phyloP scores from a whole-genome alignment of 2,329 filamentous ascomycete genomes.

The Ophiostoma angusticollis region DNA sequence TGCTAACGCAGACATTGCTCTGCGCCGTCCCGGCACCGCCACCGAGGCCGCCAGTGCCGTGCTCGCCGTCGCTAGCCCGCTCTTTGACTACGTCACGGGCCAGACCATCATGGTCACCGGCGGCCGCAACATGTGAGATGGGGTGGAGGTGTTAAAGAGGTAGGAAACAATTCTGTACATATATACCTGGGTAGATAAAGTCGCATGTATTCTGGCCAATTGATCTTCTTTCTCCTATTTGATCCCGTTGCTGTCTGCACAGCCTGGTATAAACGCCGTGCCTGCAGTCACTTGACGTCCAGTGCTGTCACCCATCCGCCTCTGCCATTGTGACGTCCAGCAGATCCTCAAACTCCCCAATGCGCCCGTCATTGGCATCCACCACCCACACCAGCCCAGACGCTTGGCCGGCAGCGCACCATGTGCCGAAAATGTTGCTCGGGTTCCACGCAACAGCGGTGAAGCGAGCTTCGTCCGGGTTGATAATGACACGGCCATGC shows the following conservation, averaged over 20 bases:
- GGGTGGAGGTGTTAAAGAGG: too few species aligned
- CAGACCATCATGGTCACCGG: conserved; percentile 83
- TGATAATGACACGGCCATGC: conserved; percentile 30
- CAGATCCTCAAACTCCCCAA: too few species aligned
- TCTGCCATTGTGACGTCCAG: too few species aligned
- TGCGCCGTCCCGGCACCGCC: conserved; percentile 62
- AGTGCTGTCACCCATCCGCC: too few species aligned
- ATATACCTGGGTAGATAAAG: too few species aligned
- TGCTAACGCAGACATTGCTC: conserved; percentile 57
- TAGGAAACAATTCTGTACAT: too few species aligned
- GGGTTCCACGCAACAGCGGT: conserved; percentile 56
- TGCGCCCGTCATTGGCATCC: too few species aligned
- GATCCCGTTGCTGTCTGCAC: too few species aligned
- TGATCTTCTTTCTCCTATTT: too few species aligned
- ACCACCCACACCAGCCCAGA: conserved; percentile 55
- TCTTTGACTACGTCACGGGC: conserved; percentile 74
- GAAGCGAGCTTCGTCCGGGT: conserved; percentile 51
- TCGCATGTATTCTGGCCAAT: too few species aligned
- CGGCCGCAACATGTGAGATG: conserved; percentile 49
- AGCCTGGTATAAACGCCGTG: too few species aligned
- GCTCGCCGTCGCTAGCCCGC: conserved; percentile 64
- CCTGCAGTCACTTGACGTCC: too few species aligned
- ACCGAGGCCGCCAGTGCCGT: conserved; percentile 70
- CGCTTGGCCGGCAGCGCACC: conserved; percentile 53
- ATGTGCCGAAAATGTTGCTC: conserved; percentile 50